These are phyloP conservation scores for Agaricus blazei DNA, from an alignment of 768 basidiomycete genomes.

Conservation along the genomic window DNA sequence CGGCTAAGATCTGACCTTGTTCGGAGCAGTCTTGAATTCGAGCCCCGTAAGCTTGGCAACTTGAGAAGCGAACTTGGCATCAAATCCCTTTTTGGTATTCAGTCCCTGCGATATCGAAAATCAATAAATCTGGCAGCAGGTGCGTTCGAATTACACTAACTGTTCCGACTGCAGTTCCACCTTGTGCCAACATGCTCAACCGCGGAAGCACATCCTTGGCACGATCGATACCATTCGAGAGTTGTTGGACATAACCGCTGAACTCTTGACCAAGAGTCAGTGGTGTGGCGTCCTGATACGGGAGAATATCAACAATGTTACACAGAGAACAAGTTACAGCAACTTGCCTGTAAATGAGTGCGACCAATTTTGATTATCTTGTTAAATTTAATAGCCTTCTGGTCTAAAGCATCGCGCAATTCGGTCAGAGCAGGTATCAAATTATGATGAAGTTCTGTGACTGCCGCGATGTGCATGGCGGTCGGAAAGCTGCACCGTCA, in stretches of 20 bases:
- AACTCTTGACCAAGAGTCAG: slow-evolving; percentile 98
- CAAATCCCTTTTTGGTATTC: slow-evolving; percentile 96
- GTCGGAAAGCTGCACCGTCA: slow-evolving; percentile 78
- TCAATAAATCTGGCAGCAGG: neutral
- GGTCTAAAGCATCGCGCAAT: slow-evolving; percentile 78
- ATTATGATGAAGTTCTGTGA: slow-evolving; percentile 74
- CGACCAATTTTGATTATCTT: slow-evolving; percentile 98
- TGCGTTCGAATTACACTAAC: slow-evolving; percentile 38
- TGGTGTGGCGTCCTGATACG: slow-evolving; percentile 85
- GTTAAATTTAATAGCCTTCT: slow-evolving; percentile 79
- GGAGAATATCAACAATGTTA: slow-evolving; percentile 4
- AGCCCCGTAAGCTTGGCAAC: slow-evolving; percentile 89
- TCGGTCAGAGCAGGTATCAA: slow-evolving; percentile 84
- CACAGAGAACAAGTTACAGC: neutral
- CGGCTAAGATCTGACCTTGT: slow-evolving; percentile 60
- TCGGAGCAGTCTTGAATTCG: slow-evolving; percentile 93
- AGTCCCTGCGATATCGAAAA: slow-evolving; percentile 57
- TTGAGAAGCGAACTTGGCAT: slow-evolving; percentile 88
- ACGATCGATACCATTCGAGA: slow-evolving; percentile 86
- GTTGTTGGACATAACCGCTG: slow-evolving; percentile 94
- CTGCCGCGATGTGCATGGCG: slow-evolving; percentile 97
- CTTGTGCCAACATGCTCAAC: slow-evolving; percentile 87
- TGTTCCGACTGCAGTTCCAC: slow-evolving; percentile 98
- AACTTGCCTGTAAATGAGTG: slow-evolving; percentile 79
- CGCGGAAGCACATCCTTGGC: slow-evolving; percentile 79